Percentiles rank a stretch among this genome's conserved stretches.
These are phyloP conservation scores for Fagopyrum esculentum DNA, from an alignment of 148 eudicot genomes.

Conservation along the genomic window DNA sequence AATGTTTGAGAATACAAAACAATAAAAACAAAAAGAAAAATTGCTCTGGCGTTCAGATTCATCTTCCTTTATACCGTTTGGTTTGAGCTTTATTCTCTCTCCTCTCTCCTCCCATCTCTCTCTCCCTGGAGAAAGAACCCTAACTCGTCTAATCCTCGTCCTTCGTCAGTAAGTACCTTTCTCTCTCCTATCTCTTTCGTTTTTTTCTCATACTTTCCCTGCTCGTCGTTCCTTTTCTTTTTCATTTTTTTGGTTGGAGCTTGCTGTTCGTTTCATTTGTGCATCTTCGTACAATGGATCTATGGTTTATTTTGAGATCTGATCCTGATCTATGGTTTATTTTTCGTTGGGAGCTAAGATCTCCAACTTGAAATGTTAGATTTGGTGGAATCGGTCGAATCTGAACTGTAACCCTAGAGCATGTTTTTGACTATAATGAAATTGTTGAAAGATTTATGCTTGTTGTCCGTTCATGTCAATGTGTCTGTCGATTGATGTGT, in stretches of 20 bases:
- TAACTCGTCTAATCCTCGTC: constrained; percentile 29
- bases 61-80: constrained; percentile 22
- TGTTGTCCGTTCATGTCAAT: neutral
- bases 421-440: neutral
- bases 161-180: constrained; percentile 34
- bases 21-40: constrained; percentile 3
- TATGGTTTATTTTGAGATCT: constrained; percentile 24
- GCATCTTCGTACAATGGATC: constrained; percentile 15
- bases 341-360: constrained; percentile 19
- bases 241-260: neutral
- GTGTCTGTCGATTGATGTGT: neutral
- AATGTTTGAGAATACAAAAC: neutral
- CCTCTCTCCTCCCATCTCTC: constrained; percentile 20
- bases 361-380: constrained; percentile 3
- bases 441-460: neutral
- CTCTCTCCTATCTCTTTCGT: constrained; percentile 17
- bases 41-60: constrained; percentile 16
- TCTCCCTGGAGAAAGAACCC: constrained; percentile 28
- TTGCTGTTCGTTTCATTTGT: neutral
- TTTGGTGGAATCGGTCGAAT: constrained; percentile 13
- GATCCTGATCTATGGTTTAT: neutral
- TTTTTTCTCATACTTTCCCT: constrained; percentile 10
- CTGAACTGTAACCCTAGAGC: constrained; percentile 14
- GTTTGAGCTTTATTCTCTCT: constrained; percentile 24
- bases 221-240: neutral